These are phyloP conservation scores for Daphne laureola DNA, from an alignment of 441 rosid species.

Conservation along the genomic window DNA sequence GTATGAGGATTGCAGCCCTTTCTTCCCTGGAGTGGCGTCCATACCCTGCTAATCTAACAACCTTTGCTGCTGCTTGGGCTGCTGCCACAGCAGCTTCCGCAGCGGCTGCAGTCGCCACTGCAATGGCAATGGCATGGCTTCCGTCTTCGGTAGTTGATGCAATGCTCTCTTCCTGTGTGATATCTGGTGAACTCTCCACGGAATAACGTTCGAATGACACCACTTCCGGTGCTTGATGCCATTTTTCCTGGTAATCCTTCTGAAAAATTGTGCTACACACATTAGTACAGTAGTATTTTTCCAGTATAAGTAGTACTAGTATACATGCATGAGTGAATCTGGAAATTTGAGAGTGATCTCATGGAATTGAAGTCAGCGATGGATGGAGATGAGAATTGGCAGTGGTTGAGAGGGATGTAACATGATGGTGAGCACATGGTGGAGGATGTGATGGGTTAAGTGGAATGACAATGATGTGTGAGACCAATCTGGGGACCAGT, in stretches of 20 bases:
- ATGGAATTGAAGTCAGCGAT: no score
- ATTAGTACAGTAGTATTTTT: no score
- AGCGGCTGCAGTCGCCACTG: slow-evolving; percentile 86
- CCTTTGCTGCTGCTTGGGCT: slow-evolving; percentile 92
- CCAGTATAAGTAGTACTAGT: no score
- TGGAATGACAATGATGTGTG: slow-evolving; percentile 34
- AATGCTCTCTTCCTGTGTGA: slow-evolving; percentile 44
- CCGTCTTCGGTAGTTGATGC: slow-evolving; percentile 53
- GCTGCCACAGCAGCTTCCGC: slow-evolving; percentile 93
- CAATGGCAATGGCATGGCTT: slow-evolving; percentile 79
- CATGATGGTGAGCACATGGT: slow-evolving; percentile 27
- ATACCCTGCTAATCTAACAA: slow-evolving; percentile 78
- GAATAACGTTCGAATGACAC: slow-evolving; percentile 83
- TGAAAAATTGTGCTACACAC: slow-evolving; percentile 12
- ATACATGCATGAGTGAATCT: neutral
- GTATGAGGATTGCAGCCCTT: slow-evolving; percentile 74
- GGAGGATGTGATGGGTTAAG: slow-evolving; percentile 26
- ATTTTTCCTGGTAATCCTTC: slow-evolving; percentile 47
- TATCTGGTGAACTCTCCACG: slow-evolving; percentile 69
- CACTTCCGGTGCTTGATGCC: slow-evolving; percentile 71
- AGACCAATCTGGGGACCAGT: slow-evolving; percentile 28
- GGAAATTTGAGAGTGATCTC: no score
- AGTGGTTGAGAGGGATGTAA: slow-evolving; percentile 26
- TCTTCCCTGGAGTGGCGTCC: slow-evolving; percentile 69
- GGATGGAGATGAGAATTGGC: no score